These are phyloP conservation scores for Didymosphaeria variabile DNA, from an alignment of 2,329 filamentous ascomycete genomes.

Conservation along the genomic window DNA sequence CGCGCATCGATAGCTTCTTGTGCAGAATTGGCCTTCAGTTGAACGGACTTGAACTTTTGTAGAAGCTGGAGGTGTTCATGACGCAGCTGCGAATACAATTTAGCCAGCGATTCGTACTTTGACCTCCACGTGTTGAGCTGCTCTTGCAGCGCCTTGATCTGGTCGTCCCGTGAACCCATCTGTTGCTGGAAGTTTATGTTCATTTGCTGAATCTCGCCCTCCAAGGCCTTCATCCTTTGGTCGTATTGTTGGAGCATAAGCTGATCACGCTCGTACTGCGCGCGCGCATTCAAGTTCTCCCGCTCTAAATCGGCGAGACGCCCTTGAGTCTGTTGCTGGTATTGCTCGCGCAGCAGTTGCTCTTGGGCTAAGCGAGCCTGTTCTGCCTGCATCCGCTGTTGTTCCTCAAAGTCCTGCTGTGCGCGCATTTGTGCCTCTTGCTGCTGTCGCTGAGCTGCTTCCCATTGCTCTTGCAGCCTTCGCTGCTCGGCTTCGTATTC, in stretches of 20 bases:
- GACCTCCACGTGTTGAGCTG: conserved; percentile 97
- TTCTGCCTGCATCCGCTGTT: conserved; percentile 85
- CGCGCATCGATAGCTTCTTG: conserved; percentile 95
- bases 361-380: conserved; percentile 92
- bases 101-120: conserved; percentile 96
- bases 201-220: conserved; percentile 84
- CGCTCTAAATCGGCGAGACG: conserved; percentile 94
- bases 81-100: conserved; percentile 94
- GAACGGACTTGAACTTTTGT: conserved; percentile 94
- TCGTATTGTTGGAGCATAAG: conserved; percentile 98
- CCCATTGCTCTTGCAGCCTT: conserved; percentile 85
- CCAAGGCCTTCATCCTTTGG: conserved; percentile 87
- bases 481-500: conserved; percentile 96
- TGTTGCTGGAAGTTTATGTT: conserved; percentile 87
- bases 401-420: conserved; percentile 95
- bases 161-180: conserved; percentile 88
- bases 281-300: conserved; percentile 91
- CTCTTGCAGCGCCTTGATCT: conserved; percentile 90
- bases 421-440: conserved; percentile 84
- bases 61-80: conserved; percentile 94
- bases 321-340: conserved; percentile 92
- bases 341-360: conserved; percentile 86
- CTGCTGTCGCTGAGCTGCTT: conserved; percentile 81
- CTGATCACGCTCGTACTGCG: conserved; percentile 97
- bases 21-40: conserved; percentile 94